Evolutionary conservation across 2,329 filamentous ascomycete genomes (phyloP).

Genomic region (Sporothrix variecibatus): DNA sequence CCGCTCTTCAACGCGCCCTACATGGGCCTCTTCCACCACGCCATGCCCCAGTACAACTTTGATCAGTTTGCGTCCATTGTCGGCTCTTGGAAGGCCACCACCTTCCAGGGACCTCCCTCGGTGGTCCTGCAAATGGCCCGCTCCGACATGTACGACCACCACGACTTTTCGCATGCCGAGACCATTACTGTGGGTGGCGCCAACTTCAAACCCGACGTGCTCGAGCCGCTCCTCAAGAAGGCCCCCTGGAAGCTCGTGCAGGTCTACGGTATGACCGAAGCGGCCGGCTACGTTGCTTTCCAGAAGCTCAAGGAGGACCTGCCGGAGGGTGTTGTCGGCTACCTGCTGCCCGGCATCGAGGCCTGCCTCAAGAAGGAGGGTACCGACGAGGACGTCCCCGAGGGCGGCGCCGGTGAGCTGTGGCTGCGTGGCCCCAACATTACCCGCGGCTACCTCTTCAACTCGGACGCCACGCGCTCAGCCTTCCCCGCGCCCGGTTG

Average conservation of each 20-base stretch:
- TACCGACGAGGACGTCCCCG: slow-evolving; percentile 39
- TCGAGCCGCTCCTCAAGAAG: slow-evolving; percentile 36
- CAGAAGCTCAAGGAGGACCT: slow-evolving; percentile 40
- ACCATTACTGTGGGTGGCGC: slow-evolving; percentile 42
- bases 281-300: slow-evolving; percentile 46
- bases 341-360: slow-evolving; percentile 43
- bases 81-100: slow-evolving; percentile 41
- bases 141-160: slow-evolving; percentile 39
- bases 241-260: slow-evolving; percentile 45
- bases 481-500: slow-evolving; percentile 44
- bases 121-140: slow-evolving; percentile 43
- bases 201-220: slow-evolving; percentile 41
- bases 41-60: slow-evolving; percentile 44
- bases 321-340: slow-evolving; percentile 41
- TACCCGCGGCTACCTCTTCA: slow-evolving; percentile 44
- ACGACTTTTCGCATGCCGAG: slow-evolving; percentile 43
- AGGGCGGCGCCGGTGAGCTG: slow-evolving; percentile 36
- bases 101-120: slow-evolving; percentile 45
- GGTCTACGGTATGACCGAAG: slow-evolving; percentile 51
- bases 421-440: slow-evolving; percentile 48
- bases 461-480: slow-evolving; percentile 42
- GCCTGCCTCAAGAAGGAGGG: slow-evolving; percentile 41
- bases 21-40: slow-evolving; percentile 48
- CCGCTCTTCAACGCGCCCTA: slow-evolving; percentile 48
- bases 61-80: slow-evolving; percentile 41